These are phyloP conservation scores for Solanum hybrid DNA, from an alignment of 305 asterid species.

Conservation along the genomic window DNA sequence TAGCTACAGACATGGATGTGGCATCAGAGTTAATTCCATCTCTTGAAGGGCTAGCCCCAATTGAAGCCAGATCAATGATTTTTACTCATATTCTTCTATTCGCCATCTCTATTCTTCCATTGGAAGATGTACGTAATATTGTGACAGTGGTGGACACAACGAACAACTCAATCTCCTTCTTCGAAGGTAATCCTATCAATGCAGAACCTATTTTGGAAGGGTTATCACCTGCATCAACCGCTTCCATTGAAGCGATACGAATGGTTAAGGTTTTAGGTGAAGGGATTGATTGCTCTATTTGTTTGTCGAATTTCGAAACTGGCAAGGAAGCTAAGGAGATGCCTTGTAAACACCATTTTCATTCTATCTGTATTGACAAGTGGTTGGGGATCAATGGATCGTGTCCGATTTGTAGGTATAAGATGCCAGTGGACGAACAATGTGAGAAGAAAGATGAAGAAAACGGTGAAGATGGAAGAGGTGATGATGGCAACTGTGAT, in stretches of 20 bases:
- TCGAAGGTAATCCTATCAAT: not conserved
- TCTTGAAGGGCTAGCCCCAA: not conserved
- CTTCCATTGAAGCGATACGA: not conserved
- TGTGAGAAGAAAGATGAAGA: not conserved
- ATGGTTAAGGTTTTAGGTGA: not conserved
- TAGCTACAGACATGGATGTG: not conserved
- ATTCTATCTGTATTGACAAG: not conserved
- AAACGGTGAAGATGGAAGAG: not conserved
- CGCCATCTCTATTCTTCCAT: not conserved
- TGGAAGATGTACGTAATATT: too few species aligned
- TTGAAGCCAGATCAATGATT: not conserved
- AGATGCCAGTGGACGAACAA: not conserved
- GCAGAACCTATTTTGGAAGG: not conserved
- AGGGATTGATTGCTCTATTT: not conserved
- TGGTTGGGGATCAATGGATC: not conserved
- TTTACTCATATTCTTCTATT: too few species aligned
- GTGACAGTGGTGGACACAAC: not conserved
- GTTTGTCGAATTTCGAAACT: not conserved
- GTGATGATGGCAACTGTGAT: not conserved
- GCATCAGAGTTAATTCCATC: not conserved
- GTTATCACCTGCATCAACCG: not conserved
- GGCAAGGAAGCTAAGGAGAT: not conserved
- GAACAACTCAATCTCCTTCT: not conserved
- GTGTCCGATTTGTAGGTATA: not conserved
- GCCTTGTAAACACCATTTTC: not conserved